Base-by-base conservation (phyloP, 495 filamentous ascomycete genomes). In the Aspergillus indologenus region DNA sequence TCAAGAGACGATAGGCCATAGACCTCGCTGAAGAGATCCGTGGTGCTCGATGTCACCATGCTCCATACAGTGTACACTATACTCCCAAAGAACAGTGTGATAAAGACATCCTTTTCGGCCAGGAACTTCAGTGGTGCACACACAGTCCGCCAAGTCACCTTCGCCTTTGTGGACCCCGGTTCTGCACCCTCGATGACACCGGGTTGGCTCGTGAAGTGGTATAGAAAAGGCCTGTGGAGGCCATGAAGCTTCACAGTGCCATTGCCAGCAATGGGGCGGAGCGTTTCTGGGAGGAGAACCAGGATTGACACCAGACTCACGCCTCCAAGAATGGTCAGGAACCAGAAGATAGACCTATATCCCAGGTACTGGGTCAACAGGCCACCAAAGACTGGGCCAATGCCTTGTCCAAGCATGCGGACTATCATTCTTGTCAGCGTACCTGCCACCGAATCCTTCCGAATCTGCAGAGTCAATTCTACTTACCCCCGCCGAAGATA, bases 261-360 rank as follows among this genome's bases (percentile, higher is more conserved):
- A 67, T 91, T 89, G 0, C 89, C 89, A 0, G 89, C 89, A 8
- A 91, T 81, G 11, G 83, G 81, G 17, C 89, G 79, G 54, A 85
- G 81, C 12, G 89, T 91, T 68, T 91, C 88, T 3, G 87, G 88
- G 7, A 90, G 79, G 31, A 82, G 75, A 45, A 88, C 59, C 18
- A 82, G 42, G 59, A 85, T 85, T 5, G 81, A 77, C 0, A 73
- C 12, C 1, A 82, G 64, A 59, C 76, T 78, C 18, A 79, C 68
- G 1, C 71, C 80, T 24, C 79, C 75, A 23, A 85, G 61, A 44
- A 88, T 87, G 48, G 80, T 77, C 20, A 89, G 75, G 58, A 90
- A 88, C 87, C 86, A 90, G 69, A 91, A 91, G 54, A 89, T 87
- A 23, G 82, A 80, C 31, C 82, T 69, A 79, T 85, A 91, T 0